Evolutionary conservation across 768 basidiomycete species (phyloP), one percentile per base, ranked within the genome.

Genomic region (Cystofilobasidium bisporidii): DNA sequence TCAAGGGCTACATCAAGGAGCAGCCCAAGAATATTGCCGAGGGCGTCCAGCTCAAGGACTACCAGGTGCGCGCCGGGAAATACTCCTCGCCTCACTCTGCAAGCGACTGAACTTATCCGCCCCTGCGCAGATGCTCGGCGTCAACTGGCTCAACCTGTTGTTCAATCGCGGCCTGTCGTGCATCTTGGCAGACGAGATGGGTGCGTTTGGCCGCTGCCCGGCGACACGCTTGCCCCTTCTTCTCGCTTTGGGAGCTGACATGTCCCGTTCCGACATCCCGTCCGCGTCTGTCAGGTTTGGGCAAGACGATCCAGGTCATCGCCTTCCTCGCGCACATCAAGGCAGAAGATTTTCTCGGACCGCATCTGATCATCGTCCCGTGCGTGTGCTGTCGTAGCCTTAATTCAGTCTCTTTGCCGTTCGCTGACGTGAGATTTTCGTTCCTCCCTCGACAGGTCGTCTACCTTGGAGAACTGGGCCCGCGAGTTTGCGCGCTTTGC

Each of bases 171-270:
- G 83, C 67, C 82, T 88, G 61, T 93, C 91, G 71, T 97, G 94
- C 77, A 98, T 99, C 74, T 82, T 99, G 50, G 96, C 96, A 2
- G 96, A 99, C 77, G 96, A 99, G 77, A 99, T 99, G 96, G 94
- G 94, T 89, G 84, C 81, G 38, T 48, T 30, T 64, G 36, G 36
- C 36, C 12, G 36, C 6, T 36, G n/a, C n/a, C n/a, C n/a, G n/a
- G n/a, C n/a, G n/a, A n/a, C n/a, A n/a, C n/a, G n/a, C n/a, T n/a
- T n/a, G n/a, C n/a, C n/a, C n/a, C n/a, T n/a, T n/a, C n/a, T n/a
- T n/a, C n/a, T n/a, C n/a, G n/a, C n/a, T n/a, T n/a, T n/a, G n/a
- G n/a, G n/a, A n/a, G n/a, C n/a, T n/a, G n/a, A n/a, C 28, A 20
- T 55, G 14, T 48, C n/a, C 1, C 64, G 59, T 62, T 62, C 57